Conservation (phyloP, 2,329 filamentous ascomycete species). For the Nemania serpens region DNA sequence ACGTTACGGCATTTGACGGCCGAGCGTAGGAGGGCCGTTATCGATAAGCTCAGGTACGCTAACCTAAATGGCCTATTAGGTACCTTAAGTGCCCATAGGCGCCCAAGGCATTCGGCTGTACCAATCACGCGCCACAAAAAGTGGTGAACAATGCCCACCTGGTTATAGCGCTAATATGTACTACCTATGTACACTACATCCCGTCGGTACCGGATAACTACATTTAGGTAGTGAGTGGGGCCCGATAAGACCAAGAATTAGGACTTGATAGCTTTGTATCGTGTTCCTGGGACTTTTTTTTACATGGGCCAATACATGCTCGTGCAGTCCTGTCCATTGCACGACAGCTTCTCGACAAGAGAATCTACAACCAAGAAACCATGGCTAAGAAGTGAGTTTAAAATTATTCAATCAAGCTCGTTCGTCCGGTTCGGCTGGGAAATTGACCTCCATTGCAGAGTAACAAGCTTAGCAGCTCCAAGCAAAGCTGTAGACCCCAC, state of each 20-base stretch:
- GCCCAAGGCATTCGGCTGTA: too few species aligned
- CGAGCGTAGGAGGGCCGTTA: conserved; percentile 31
- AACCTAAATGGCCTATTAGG: not conserved
- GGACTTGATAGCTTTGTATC: conserved; percentile 1
- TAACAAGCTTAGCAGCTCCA: conserved; percentile 48
- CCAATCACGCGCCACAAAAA: too few species aligned
- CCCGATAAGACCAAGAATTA: not conserved
- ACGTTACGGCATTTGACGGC: conserved; percentile 38
- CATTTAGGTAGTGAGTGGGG: not conserved
- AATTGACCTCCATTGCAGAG: conserved; percentile 40
- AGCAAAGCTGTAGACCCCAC: conserved; percentile 68
- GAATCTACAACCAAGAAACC: not conserved
- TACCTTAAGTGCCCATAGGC: too few species aligned
- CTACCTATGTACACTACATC: too few species aligned
- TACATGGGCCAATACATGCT: not conserved
- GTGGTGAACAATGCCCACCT: too few species aligned
- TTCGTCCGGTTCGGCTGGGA: too few species aligned
- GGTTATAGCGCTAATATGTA: too few species aligned
- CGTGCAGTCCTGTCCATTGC: not conserved
- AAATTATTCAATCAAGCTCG: not conserved
- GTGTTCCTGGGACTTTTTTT: conserved; percentile 31
- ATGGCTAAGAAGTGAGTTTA: conserved; percentile 42
- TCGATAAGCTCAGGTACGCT: conserved; percentile 32
- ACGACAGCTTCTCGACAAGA: conserved; percentile 6
- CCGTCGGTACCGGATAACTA: not conserved